Conservation (phyloP, 176 grass and related monocot genomes). For the Tillandsia leiboldiana region DNA sequence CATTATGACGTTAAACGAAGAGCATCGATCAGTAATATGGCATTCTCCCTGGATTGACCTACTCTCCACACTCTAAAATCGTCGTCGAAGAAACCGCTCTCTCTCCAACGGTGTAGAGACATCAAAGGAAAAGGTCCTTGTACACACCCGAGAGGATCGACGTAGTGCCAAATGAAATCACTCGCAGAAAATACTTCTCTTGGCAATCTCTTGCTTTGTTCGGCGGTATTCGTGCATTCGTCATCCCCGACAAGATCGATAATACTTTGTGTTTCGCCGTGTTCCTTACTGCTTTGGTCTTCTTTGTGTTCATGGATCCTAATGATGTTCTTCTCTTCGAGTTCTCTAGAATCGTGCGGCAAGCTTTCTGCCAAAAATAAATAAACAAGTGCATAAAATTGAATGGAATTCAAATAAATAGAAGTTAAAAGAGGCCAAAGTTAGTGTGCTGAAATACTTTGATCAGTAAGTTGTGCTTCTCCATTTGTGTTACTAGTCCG, state of each 20-base stretch:
- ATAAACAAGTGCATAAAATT: no score
- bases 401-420: no score
- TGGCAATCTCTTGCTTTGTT: background rate
- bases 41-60: conserved; percentile 19
- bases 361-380: no score
- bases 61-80: conserved; percentile 53
- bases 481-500: background rate
- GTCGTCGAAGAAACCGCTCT: conserved; percentile 31
- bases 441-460: no score
- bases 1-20: background rate
- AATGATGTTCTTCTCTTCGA: no score
- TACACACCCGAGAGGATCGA: conserved; percentile 27
- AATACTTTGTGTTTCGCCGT: no score
- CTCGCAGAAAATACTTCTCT: background rate
- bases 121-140: conserved; percentile 38
- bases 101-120: conserved; percentile 20
- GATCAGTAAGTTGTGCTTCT: background rate
- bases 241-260: conserved; percentile 24
- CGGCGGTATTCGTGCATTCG: conserved; percentile 11
- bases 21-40: conserved; percentile 38
- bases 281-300: no score
- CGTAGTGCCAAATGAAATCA: conserved; percentile 33
- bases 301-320: no score
- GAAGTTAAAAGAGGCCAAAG: no score
- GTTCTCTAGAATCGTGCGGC: no score